Base-by-base conservation (phyloP, 2,329 filamentous ascomycete species). In the Phialophora expanda region DNA sequence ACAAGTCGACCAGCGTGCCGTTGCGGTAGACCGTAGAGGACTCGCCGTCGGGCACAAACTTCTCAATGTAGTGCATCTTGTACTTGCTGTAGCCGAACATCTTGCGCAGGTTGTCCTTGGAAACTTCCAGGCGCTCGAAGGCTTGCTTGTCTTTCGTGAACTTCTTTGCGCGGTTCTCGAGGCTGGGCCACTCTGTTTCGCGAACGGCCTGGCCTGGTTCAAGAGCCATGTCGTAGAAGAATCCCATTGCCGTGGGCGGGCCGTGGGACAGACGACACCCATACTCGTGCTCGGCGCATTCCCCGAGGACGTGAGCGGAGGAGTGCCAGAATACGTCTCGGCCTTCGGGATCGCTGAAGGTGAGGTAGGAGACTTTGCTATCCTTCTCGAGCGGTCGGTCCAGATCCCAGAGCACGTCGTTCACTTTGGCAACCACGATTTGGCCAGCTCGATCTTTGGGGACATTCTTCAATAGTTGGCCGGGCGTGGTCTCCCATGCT, bases 51-150 rank as follows among this genome's bases (percentile, higher is more conserved):
- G 89, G 84, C 67, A 98, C 91, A 79, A 96, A 93, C 82, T 93
- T 90, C 73, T 92, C 90, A 81, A 99, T 98, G 79, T 98, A 96
- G 78, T 97, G 91, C 77, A 96, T 89, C 86, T 99, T 98, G 84
- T 97, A 98, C 78, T 95, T 95, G 85, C 96, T 97, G 85, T 96
- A 96, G 73, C 89, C 87, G 83, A 98, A 98, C 91, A 98, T 97
- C 77, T 97, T 92, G 60, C 95, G 86, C 58, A 98, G 85, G 72
- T 98, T 89, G 62, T 94, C 90, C 81, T 98, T 98, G 71, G 90
- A 90, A 75, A 97, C 86, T 70, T 90, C 90, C 56, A 98, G 83
- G 66, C 95, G 89, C 83, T 97, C 91, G 77, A 98, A 98, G 59
- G 89, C 89, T 80, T 98, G 94, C 84, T 96, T 97, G 81, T 97